These are phyloP conservation scores for Avena atlantica DNA, from an alignment of 176 grass and related monocot species.

Conservation along the genomic window DNA sequence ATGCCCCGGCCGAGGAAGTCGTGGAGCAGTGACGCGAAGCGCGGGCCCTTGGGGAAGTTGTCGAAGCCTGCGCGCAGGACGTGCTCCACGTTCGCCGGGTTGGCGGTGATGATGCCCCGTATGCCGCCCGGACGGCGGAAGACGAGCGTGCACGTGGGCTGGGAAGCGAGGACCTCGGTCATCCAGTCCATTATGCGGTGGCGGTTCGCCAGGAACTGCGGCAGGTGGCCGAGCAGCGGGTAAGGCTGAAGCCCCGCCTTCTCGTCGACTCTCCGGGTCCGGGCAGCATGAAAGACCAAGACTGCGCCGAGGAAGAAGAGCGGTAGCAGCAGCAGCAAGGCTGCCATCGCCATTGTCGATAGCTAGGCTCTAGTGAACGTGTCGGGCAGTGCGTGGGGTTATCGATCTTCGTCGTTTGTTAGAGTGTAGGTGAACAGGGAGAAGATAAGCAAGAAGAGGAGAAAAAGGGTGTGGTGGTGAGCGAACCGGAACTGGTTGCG, in stretches of 20 bases:
- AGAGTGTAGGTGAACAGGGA: background rate
- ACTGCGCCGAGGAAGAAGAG: constrained; percentile 10
- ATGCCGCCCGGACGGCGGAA: constrained; percentile 65
- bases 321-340: constrained; percentile 16
- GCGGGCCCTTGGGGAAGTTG: constrained; percentile 64
- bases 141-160: constrained; percentile 51
- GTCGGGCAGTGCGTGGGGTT: background rate
- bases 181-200: constrained; percentile 64
- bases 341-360: constrained; percentile 36
- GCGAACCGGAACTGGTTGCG: background rate
- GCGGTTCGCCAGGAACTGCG: constrained; percentile 65
- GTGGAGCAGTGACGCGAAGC: constrained; percentile 42
- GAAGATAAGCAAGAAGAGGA: constrained; percentile 27
- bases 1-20: constrained; percentile 72
- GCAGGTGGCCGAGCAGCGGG: constrained; percentile 70
- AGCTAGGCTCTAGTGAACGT: background rate
- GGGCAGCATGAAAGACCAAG: constrained; percentile 23
- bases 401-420: background rate
- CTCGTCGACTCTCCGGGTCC: background rate
- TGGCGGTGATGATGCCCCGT: constrained; percentile 53
- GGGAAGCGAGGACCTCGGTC: constrained; percentile 38
- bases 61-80: constrained; percentile 55
- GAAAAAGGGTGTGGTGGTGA: constrained; percentile 23
- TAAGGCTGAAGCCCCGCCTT: constrained; percentile 48
- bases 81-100: constrained; percentile 60